phyloP scores from a whole-genome alignment of 768 basidiomycete genomes.

The Phaeotremella skinneri region DNA sequence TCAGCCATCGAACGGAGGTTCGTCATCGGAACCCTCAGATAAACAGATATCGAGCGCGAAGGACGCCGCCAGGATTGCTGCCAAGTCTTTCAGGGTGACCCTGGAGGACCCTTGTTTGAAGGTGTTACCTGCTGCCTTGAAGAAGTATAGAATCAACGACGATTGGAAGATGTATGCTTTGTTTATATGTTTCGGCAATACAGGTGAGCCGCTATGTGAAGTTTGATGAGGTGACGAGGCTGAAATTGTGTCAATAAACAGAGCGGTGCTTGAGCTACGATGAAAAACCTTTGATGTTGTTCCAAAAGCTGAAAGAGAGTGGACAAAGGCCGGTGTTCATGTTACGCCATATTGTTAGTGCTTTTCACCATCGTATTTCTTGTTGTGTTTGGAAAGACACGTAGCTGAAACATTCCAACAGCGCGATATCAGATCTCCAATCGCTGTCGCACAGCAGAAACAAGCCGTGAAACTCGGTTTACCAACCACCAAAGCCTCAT shows the following conservation, averaged over 20 bases:
- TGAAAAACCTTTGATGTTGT: slow-evolving; percentile 93
- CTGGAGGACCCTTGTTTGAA: slow-evolving; percentile 98
- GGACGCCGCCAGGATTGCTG: slow-evolving; percentile 43
- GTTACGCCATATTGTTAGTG: slow-evolving; percentile 55
- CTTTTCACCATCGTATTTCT: background rate
- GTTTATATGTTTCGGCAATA: slow-evolving; percentile 96
- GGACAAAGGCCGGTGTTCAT: slow-evolving; percentile 99
- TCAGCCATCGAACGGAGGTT: background rate
- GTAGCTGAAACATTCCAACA: slow-evolving; percentile 11
- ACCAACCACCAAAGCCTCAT: slow-evolving; percentile 30
- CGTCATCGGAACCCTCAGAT: slow-evolving; percentile 21
- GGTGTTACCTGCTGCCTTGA: slow-evolving; percentile 92
- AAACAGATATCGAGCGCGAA: slow-evolving; percentile 31
- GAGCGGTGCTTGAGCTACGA: slow-evolving; percentile 96
- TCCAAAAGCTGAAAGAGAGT: slow-evolving; percentile 94
- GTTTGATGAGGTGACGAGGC: slow-evolving; percentile 1
- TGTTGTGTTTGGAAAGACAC: background rate
- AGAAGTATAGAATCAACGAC: slow-evolving; percentile 98
- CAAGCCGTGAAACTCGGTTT: slow-evolving; percentile 67
- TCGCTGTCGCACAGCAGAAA: slow-evolving; percentile 93
- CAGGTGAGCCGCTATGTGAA: slow-evolving; percentile 59
- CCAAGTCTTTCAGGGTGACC: slow-evolving; percentile 93
- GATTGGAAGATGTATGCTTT: slow-evolving; percentile 99
- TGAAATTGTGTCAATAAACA: slow-evolving; percentile 58
- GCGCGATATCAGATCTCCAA: slow-evolving; percentile 89